These are phyloP conservation scores for Globisporangium recalcitrans DNA, from an alignment of 352 stramenopile genomes.

Conservation along the genomic window DNA sequence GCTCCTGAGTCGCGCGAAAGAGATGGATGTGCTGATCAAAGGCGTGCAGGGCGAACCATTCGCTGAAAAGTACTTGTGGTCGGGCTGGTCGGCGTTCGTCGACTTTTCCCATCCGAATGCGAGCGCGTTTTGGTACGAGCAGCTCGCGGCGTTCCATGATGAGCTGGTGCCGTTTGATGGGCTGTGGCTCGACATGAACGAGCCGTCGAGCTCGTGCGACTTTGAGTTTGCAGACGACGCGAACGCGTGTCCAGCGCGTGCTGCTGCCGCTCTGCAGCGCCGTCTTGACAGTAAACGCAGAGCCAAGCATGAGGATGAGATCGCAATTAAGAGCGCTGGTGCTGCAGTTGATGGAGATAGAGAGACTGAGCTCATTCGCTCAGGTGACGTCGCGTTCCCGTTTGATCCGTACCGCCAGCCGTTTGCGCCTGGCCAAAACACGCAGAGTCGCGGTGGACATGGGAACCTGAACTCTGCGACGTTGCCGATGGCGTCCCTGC, in stretches of 20 bases:
- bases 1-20: constrained; percentile 32
- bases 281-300: neutral
- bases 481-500: constrained; percentile 64
- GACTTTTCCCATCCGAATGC: constrained; percentile 85
- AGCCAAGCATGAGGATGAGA: neutral
- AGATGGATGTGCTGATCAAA: constrained; percentile 74
- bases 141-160: constrained; percentile 56
- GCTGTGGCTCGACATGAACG: constrained; percentile 83
- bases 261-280: neutral
- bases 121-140: constrained; percentile 58
- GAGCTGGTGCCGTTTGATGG: constrained; percentile 67
- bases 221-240: constrained; percentile 28
- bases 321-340: constrained; percentile 4
- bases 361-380: constrained; percentile 54
- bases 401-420: constrained; percentile 82
- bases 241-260: constrained; percentile 25
- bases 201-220: constrained; percentile 70
- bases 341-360: neutral
- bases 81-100: constrained; percentile 64
- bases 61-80: constrained; percentile 64
- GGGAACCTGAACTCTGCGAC: constrained; percentile 79
- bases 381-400: constrained; percentile 60
- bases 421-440: constrained; percentile 60
- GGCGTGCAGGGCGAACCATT: constrained; percentile 53
- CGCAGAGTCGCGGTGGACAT: constrained; percentile 26